Conservation (phyloP, 2,329 filamentous ascomycete species). For the Hypoxylon sp. region DNA sequence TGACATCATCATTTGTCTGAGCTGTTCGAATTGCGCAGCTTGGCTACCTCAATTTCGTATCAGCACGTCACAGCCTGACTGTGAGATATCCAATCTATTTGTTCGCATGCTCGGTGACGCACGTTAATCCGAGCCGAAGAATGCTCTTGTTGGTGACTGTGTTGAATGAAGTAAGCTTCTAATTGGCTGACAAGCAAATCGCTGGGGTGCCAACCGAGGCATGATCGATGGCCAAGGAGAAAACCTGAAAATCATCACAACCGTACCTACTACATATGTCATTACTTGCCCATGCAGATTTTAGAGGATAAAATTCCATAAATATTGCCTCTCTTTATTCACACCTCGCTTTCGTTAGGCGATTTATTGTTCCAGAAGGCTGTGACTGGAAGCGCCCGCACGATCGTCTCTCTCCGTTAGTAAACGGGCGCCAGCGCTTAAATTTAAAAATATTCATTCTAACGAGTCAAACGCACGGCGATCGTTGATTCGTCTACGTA, state of each 20-base stretch:
- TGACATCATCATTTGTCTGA: conserved; percentile 43
- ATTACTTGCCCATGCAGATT: conserved; percentile 26
- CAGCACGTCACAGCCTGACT: conserved; percentile 13
- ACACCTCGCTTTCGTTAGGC: conserved; percentile 12
- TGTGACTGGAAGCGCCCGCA: conserved; percentile 15
- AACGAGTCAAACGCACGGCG: conserved; percentile 5
- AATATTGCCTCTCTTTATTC: conserved; percentile 7
- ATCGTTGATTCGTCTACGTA: conserved; percentile 11
- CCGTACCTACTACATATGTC: conserved; percentile 23
- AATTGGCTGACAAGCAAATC: conserved; percentile 7
- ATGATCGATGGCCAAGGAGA: conserved; percentile 29
- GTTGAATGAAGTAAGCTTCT: not conserved
- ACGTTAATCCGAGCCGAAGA: conserved; percentile 15
- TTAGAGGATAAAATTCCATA: conserved; percentile 20
- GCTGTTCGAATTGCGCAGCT: conserved; percentile 20
- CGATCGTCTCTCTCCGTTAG: conserved; percentile 8
- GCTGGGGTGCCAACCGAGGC: conserved; percentile 8
- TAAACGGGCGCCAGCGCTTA: conserved; percentile 12
- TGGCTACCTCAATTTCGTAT: conserved; percentile 34
- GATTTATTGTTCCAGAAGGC: conserved; percentile 29
- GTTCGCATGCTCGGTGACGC: conserved; percentile 8
- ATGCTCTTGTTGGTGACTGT: conserved; percentile 2
- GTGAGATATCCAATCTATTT: conserved; percentile 2
- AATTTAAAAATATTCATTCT: conserved; percentile 11
- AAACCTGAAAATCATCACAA: conserved; percentile 37